Percentiles rank a stretch among this genome's conserved stretches.
These are phyloP conservation scores for Wickerhamiella azymoides DNA, from an alignment of 805 yeast species.

Conservation along the genomic window DNA sequence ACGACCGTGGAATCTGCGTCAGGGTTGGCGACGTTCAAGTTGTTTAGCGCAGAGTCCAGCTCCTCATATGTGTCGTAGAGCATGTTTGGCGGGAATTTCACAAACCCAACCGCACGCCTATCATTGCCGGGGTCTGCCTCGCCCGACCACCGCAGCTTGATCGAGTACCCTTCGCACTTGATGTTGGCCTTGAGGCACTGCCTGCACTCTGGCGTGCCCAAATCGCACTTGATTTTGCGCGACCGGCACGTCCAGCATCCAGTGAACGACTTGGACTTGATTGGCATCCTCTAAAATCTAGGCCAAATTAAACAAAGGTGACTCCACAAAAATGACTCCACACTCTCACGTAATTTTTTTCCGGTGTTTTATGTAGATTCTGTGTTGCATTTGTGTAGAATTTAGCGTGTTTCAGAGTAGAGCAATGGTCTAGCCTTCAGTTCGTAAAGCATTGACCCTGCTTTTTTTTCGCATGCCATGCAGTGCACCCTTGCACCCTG, in stretches of 20 bases:
- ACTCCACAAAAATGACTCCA: no score
- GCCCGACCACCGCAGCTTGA: constrained; percentile 63
- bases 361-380: no score
- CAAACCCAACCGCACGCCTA: constrained; percentile 51
- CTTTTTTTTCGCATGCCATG: no score
- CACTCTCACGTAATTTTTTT: neutral
- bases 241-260: constrained; percentile 84
- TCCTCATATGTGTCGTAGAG: constrained; percentile 64
- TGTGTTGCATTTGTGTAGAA: neutral
- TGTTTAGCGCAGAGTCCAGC: constrained; percentile 55
- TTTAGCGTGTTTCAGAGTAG: no score
- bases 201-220: constrained; percentile 53
- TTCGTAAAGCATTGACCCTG: no score
- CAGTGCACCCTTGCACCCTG: no score
- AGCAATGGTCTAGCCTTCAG: no score
- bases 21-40: constrained; percentile 36
- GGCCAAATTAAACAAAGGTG: neutral
- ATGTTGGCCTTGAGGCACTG: constrained; percentile 56
- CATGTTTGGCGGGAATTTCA: constrained; percentile 46
- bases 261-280: constrained; percentile 56
- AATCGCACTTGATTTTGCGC: constrained; percentile 70
- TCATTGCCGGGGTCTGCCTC: constrained; percentile 14
- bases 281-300: constrained; percentile 16
- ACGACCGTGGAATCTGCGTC: constrained; percentile 35
- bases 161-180: constrained; percentile 69